phyloP scores from a whole-genome alignment of 495 filamentous ascomycete species.

The Immersiella caudata region DNA sequence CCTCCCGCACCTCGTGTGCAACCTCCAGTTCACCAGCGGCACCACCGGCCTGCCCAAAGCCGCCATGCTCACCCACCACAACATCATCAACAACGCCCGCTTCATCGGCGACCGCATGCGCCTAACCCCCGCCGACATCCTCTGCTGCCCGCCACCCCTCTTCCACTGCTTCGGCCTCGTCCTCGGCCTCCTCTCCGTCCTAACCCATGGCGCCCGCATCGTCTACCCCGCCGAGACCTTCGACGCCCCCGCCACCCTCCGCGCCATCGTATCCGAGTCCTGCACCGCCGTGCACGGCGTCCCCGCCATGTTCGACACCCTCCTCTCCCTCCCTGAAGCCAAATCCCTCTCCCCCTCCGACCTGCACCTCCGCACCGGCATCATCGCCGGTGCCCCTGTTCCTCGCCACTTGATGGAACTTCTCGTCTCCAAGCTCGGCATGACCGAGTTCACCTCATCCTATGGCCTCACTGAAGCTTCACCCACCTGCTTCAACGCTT shows the following conservation, averaged over 20 bases:
- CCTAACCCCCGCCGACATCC: constrained; percentile 60
- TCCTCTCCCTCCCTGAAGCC: constrained; percentile 58
- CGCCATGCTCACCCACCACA: constrained; percentile 74
- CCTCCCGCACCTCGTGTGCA: constrained; percentile 64
- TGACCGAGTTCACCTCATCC: constrained; percentile 69
- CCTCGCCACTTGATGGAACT: constrained; percentile 65
- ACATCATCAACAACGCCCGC: constrained; percentile 69
- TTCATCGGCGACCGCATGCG: constrained; percentile 72
- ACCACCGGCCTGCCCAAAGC: constrained; percentile 73
- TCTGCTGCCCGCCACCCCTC: constrained; percentile 71
- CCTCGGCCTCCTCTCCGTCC: constrained; percentile 65
- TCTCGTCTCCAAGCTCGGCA: constrained; percentile 61
- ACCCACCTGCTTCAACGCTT: constrained; percentile 72
- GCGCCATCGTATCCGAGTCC: constrained; percentile 61
- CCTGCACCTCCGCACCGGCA: constrained; percentile 65
- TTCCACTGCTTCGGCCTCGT: constrained; percentile 79
- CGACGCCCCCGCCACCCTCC: constrained; percentile 59
- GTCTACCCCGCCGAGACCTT: constrained; percentile 69
- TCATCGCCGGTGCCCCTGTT: constrained; percentile 70
- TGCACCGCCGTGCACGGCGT: constrained; percentile 75
- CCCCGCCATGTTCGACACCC: constrained; percentile 71
- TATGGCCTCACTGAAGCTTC: constrained; percentile 75
- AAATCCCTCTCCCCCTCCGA: constrained; percentile 45
- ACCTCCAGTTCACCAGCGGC: constrained; percentile 72
- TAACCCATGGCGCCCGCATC: constrained; percentile 69